Evolutionary conservation across 768 basidiomycete genomes (phyloP).

Genomic region (Infundibulicybe gibba): DNA sequence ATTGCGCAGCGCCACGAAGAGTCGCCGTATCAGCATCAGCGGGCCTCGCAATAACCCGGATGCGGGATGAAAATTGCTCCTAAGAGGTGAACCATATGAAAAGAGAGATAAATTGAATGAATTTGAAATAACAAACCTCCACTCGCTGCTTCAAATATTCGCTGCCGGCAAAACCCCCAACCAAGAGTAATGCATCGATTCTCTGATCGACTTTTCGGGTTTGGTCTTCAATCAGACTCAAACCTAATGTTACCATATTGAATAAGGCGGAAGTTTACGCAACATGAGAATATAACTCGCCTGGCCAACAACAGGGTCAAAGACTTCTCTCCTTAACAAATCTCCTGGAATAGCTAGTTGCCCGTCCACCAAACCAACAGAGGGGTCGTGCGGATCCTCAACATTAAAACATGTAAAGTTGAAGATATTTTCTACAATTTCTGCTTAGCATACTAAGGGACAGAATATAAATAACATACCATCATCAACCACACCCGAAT

Average conservation of each 20-base stretch:
- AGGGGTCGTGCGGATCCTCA: constrained; percentile 76
- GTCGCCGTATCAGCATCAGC: constrained; percentile 89
- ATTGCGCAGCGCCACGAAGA: constrained; percentile 82
- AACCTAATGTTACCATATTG: constrained; percentile 41
- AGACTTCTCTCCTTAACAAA: constrained; percentile 79
- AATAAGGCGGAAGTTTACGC: constrained; percentile 3
- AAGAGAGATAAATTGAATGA: background rate
- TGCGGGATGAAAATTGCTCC: constrained; percentile 63
- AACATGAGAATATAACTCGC: constrained; percentile 32
- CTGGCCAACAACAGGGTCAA: constrained; percentile 83
- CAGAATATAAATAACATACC: constrained; percentile 35
- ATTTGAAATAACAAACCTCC: constrained; percentile 43
- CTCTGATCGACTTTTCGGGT: constrained; percentile 60
- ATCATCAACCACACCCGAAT: constrained; percentile 71
- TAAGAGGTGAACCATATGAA: constrained; percentile 20
- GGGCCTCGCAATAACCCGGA: constrained; percentile 78
- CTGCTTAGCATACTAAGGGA: constrained; percentile 1
- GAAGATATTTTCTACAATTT: constrained; percentile 66
- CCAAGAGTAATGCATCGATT: constrained; percentile 82
- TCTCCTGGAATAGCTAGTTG: constrained; percentile 82
- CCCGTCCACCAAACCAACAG: constrained; percentile 78
- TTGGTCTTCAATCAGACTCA: constrained; percentile 78
- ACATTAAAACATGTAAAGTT: constrained; percentile 90
- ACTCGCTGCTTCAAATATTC: constrained; percentile 81
- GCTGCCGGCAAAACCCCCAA: constrained; percentile 87